Evolutionary conservation across 805 yeast species (phyloP).

Genomic region (Kluyveromyces siamensis): DNA sequence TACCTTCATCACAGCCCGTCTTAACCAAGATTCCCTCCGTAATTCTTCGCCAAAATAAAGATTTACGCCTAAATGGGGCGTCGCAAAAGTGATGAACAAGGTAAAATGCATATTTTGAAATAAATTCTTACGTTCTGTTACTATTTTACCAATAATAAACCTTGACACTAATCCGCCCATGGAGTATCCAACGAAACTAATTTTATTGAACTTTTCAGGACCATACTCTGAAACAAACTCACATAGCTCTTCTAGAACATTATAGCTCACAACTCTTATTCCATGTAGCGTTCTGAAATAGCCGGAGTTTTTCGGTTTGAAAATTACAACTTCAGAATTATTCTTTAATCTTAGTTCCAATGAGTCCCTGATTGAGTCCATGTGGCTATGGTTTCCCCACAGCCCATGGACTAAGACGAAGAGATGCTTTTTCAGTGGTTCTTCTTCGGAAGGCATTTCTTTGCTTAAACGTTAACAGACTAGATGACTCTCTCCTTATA

Average conservation of each 20-base stretch:
- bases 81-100: constrained; percentile 58
- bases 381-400: constrained; percentile 60
- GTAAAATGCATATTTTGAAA: constrained; percentile 55
- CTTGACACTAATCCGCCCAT: constrained; percentile 81
- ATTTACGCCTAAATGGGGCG: constrained; percentile 65
- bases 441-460: constrained; percentile 1
- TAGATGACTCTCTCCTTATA: not conserved
- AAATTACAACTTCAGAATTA: constrained; percentile 35
- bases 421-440: constrained; percentile 37
- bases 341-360: constrained; percentile 31
- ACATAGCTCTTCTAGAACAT: constrained; percentile 59
- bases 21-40: constrained; percentile 11
- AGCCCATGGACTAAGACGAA: constrained; percentile 73
- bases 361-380: constrained; percentile 38
- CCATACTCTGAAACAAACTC: constrained; percentile 32
- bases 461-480: not conserved
- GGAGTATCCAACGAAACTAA: constrained; percentile 81
- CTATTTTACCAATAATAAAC: constrained; percentile 63
- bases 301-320: constrained; percentile 51
- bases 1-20: constrained; percentile 13
- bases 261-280: constrained; percentile 57
- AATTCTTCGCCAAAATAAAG: constrained; percentile 34
- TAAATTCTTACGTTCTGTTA: constrained; percentile 43
- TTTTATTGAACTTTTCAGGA: constrained; percentile 29
- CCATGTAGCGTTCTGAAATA: constrained; percentile 83